phyloP scores from a whole-genome alignment of 2,329 filamentous ascomycete genomes.

The Trichoderma gracile region DNA sequence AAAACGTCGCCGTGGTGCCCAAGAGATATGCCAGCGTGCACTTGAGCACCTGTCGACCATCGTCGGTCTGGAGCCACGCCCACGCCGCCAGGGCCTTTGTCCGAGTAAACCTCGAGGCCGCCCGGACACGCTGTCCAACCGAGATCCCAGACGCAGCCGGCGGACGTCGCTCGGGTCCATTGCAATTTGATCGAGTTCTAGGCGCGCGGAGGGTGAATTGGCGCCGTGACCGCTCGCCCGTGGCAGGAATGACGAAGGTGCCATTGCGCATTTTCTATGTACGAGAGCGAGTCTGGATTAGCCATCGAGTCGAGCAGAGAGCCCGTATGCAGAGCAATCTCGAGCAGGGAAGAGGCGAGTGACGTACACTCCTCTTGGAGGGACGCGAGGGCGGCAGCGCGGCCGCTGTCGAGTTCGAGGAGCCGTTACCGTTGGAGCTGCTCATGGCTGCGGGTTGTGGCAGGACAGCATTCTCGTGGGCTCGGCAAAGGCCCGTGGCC shows the following conservation, averaged over 20 bases:
- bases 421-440: conserved; percentile 37
- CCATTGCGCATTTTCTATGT: conserved; percentile 74
- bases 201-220: conserved; percentile 72
- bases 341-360: not conserved
- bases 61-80: conserved; percentile 67
- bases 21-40: conserved; percentile 88
- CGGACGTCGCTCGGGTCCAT: conserved; percentile 28
- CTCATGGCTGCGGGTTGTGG: conserved; percentile 44
- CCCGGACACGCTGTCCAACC: conserved; percentile 27
- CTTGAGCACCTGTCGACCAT: conserved; percentile 80
- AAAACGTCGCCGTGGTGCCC: conserved; percentile 83
- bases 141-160: conserved; percentile 28
- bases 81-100: conserved; percentile 46
- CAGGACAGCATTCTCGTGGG: conserved; percentile 19
- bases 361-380: conserved; percentile 50
- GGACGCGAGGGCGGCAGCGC: conserved; percentile 47
- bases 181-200: conserved; percentile 34
- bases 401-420: conserved; percentile 38
- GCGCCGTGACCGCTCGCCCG: conserved; percentile 79
- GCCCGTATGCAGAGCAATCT: conserved; percentile 18
- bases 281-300: not conserved
- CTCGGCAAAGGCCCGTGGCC: conserved; percentile 4
- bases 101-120: conserved; percentile 28
- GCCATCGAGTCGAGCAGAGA: conserved; percentile 7
- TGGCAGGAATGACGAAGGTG: conserved; percentile 82